Conservation (phyloP, 2,329 filamentous ascomycete species). For the Lasiodiplodia theobromae region DNA sequence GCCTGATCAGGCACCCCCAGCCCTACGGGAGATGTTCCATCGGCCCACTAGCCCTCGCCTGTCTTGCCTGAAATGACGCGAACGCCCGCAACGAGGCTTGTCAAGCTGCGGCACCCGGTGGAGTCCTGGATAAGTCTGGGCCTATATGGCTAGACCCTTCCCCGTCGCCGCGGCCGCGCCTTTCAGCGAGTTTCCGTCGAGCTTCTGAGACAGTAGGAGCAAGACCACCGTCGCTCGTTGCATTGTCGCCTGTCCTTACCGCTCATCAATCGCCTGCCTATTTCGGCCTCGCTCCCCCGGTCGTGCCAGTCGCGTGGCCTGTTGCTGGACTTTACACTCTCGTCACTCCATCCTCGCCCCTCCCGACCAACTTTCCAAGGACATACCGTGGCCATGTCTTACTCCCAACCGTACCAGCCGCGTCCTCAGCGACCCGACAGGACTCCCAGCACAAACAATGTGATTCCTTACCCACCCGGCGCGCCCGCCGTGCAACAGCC, state of each 20-base stretch:
- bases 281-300: background rate
- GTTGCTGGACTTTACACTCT: background rate
- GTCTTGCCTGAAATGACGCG: slow-evolving; percentile 10
- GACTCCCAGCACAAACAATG: slow-evolving; percentile 24
- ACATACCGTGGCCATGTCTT: slow-evolving; percentile 12
- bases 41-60: slow-evolving; percentile 21
- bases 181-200: slow-evolving; percentile 6
- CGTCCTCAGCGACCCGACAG: slow-evolving; percentile 19
- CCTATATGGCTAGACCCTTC: slow-evolving; percentile 1
- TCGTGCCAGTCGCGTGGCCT: background rate
- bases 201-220: slow-evolving; percentile 13
- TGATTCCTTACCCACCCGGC: slow-evolving; percentile 9
- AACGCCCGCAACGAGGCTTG: slow-evolving; percentile 5
- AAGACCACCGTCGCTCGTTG: background rate
- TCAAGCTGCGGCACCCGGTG: slow-evolving; percentile 13
- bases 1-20: slow-evolving; percentile 20
- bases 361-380: background rate
- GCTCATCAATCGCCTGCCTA: background rate
- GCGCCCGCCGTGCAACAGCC: slow-evolving; percentile 14
- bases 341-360: background rate
- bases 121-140: background rate
- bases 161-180: background rate
- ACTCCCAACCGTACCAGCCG: slow-evolving; percentile 3
- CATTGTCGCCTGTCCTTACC: slow-evolving; percentile 1
- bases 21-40: slow-evolving; percentile 26